Evolutionary conservation across 129 eudicot species (phyloP), one percentile per base, ranked within the genome.

Genomic region (Mikania micrantha): DNA sequence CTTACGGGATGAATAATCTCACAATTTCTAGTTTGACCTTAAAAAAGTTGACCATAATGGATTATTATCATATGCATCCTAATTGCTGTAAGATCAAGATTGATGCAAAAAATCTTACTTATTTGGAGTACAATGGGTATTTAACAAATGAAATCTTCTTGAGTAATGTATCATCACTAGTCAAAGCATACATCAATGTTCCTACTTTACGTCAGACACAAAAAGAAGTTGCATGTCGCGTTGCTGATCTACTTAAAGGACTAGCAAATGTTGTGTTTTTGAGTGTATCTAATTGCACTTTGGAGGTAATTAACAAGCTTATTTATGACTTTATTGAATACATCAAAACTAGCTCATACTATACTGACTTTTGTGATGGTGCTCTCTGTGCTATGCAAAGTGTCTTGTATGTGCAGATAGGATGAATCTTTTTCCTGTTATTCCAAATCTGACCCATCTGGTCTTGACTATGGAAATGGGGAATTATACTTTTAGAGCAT

Each of bases 111-210:
- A 75, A 75, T 36, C 80, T 75, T 68, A 39, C 69, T 3, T 16
- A 9, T 50, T 58, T 75, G 20, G 62, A 67, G 52, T 75, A 75
- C 71, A 64, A 58, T 15, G 91, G 86, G 47, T 62, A 64, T 58
- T 53, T 88, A 32, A 79, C 83, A 36, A 83, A 82, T 41, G 81
- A 80, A 44, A 71, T 82, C 29, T 27, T 67, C n/a, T 36, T 77
- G 22, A 60, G 21, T 67, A 63, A 78, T 42, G 57, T 71, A 58
- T 39, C 77, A 4, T 68, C 87, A 4, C 39, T 82, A 38, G 80
- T 67, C 31, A 64, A 72, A 54, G 91, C 86, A 54, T 70, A 36
- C 40, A 57, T 86, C 65, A 79, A 81, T 67, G 73, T 86, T 67
- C 83, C 86, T 24, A 5, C 35, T 28, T 60, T 56, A 22, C 47